Conservation (phyloP, 106 monocot species). For the Apostasia shenzhenica region DNA sequence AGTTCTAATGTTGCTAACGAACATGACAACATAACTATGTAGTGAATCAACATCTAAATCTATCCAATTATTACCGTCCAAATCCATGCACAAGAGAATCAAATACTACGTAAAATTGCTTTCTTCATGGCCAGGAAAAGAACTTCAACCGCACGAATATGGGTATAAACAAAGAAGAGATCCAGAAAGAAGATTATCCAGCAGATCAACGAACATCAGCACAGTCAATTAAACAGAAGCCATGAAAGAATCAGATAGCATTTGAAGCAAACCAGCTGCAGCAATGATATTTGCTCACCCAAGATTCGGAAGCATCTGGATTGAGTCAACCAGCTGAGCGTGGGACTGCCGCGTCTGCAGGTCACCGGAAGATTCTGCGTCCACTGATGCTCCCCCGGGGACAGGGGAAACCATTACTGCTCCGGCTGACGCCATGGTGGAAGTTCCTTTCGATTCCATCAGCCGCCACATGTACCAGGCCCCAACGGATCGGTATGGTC, state of each 20-base stretch:
- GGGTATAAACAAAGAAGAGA: not conserved
- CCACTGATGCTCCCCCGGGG: not conserved
- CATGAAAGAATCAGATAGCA: not conserved
- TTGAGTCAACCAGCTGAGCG: conserved; percentile 22
- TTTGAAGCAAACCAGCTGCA: not conserved
- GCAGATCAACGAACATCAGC: not conserved
- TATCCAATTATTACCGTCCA: too few species aligned
- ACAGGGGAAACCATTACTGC: not conserved
- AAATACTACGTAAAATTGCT: too few species aligned
- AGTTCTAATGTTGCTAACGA: too few species aligned
- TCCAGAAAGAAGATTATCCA: not conserved
- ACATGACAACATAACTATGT: too few species aligned
- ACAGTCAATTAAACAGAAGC: conserved; percentile 1
- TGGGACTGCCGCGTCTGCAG: conserved; percentile 8
- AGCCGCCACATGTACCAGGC: conserved; percentile 90
- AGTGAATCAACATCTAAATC: too few species aligned
- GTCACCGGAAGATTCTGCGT: conserved; percentile 1
- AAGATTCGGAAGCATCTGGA: conserved; percentile 33
- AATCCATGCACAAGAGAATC: too few species aligned
- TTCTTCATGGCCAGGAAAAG: too few species aligned
- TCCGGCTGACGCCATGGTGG: conserved; percentile 13
- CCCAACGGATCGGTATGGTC: conserved; percentile 71
- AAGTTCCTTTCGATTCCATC: conserved; percentile 32
- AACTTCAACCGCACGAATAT: not conserved
- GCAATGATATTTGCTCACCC: conserved; percentile 15